Percentiles rank a stretch among this genome's conserved stretches.
Conservation (phyloP, 768 basidiomycete species). For the Xerocomellus amylosporus region DNA sequence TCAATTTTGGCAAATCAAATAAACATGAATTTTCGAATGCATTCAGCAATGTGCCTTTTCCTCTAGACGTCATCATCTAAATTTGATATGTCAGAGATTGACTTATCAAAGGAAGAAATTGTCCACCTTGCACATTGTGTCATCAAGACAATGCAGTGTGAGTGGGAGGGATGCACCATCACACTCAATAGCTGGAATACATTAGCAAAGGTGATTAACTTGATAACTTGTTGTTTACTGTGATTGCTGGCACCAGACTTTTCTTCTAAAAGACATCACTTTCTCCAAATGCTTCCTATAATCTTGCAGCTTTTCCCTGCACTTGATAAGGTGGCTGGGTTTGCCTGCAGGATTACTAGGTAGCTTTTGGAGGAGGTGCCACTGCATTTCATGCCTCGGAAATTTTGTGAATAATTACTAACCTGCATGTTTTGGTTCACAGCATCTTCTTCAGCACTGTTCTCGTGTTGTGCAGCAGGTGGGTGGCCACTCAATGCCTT, state of each 20-base stretch:
- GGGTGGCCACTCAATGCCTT: background rate
- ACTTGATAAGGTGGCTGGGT: conserved; percentile 5
- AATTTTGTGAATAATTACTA: conserved; percentile 5
- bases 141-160: conserved; percentile 28
- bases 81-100: conserved; percentile 14
- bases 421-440: background rate
- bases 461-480: conserved; percentile 17
- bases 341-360: conserved; percentile 22
- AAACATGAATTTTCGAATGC: background rate
- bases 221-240: conserved; percentile 2
- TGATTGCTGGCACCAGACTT: conserved; percentile 6
- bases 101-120: conserved; percentile 23
- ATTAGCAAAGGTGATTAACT: conserved; percentile 29
- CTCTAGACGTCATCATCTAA: conserved; percentile 10
- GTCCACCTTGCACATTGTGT: conserved; percentile 21
- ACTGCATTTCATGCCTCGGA: background rate
- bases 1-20: background rate
- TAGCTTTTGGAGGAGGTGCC: conserved; percentile 14
- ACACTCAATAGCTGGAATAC: conserved; percentile 29
- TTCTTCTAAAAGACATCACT: background rate
- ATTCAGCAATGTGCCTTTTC: background rate
- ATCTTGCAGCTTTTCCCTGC: conserved; percentile 16
- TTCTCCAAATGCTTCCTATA: conserved; percentile 4
- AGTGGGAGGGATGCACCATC: conserved; percentile 28
- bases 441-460: conserved; percentile 31